phyloP scores from a whole-genome alignment of 176 grass and related monocot species.

The Rhynchospora tenuis region DNA sequence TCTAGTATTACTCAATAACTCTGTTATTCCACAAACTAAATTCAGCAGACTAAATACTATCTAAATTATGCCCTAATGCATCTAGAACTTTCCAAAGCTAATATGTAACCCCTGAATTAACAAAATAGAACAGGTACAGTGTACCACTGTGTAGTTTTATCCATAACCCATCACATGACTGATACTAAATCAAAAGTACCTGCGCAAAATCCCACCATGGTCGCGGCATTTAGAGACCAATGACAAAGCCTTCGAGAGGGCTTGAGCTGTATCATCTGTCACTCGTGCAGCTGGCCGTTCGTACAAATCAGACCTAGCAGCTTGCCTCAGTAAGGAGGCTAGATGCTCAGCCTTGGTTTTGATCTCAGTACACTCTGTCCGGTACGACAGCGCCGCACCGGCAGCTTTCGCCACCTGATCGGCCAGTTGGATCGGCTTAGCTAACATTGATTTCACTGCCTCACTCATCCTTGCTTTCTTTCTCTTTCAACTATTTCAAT shows the following conservation, averaged over 20 bases:
- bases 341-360: conserved; percentile 55
- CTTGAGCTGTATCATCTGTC: conserved; percentile 40
- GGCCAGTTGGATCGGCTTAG: conserved; percentile 75
- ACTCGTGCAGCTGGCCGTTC: conserved; percentile 73
- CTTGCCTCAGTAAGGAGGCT: conserved; percentile 72
- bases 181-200: conserved; percentile 31
- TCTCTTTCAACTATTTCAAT: not conserved
- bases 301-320: conserved; percentile 71
- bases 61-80: not conserved
- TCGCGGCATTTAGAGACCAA: conserved; percentile 57
- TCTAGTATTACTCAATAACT: not conserved
- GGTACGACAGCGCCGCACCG: conserved; percentile 39
- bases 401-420: conserved; percentile 72
- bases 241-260: conserved; percentile 45
- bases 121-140: not conserved
- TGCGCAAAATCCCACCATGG: conserved; percentile 52
- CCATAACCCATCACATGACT: not conserved
- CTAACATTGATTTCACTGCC: conserved; percentile 60
- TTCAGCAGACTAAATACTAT: not conserved
- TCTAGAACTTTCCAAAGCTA: not conserved
- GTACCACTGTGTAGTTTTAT: not conserved
- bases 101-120: not conserved
- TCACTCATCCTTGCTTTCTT: conserved; percentile 47
- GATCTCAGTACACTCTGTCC: conserved; percentile 60
- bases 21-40: not conserved